These are phyloP conservation scores for Medicago lupulina DNA, from an alignment of 306 rosid species.

Conservation along the genomic window DNA sequence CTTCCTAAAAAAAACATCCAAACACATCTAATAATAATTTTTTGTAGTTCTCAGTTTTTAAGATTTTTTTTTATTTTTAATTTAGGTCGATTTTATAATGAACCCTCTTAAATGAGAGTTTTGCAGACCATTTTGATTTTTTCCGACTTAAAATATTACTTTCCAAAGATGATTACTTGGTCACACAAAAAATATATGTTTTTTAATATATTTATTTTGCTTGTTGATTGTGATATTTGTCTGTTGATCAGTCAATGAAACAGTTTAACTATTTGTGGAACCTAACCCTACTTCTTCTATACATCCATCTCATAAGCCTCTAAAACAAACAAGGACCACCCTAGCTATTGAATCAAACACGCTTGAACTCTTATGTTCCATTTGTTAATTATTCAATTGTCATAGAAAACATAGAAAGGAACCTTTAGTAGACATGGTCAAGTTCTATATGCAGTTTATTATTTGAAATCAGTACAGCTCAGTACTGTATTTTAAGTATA, in stretches of 20 bases:
- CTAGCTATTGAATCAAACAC: slow-evolving; percentile 28
- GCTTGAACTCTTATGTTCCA: slow-evolving; percentile 13
- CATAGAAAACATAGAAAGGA: slow-evolving; percentile 36
- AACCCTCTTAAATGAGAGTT: no score
- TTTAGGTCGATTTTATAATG: no score
- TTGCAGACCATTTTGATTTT: no score
- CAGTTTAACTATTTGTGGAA: not conserved
- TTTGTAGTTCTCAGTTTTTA: no score
- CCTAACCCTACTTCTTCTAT: slow-evolving; percentile 10
- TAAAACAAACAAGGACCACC: slow-evolving; percentile 43
- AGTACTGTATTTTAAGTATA: slow-evolving; percentile 15
- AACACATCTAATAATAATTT: no score
- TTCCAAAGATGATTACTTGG: no score
- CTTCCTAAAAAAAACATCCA: no score
- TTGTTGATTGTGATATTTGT: slow-evolving; percentile 9
- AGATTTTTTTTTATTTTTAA: no score
- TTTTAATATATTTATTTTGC: not conserved
- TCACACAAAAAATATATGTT: no score
- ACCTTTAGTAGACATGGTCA: slow-evolving; percentile 5
- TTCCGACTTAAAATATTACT: no score
- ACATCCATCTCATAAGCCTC: slow-evolving; percentile 11
- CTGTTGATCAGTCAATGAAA: not conserved
- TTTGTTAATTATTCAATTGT: slow-evolving; percentile 15
- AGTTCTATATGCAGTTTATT: not conserved
- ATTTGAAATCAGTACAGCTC: slow-evolving; percentile 12